Evolutionary conservation across 2,329 filamentous ascomycete genomes (phyloP), one percentile per base, ranked within the genome.

Genomic region (Parascedosporium putredinis): DNA sequence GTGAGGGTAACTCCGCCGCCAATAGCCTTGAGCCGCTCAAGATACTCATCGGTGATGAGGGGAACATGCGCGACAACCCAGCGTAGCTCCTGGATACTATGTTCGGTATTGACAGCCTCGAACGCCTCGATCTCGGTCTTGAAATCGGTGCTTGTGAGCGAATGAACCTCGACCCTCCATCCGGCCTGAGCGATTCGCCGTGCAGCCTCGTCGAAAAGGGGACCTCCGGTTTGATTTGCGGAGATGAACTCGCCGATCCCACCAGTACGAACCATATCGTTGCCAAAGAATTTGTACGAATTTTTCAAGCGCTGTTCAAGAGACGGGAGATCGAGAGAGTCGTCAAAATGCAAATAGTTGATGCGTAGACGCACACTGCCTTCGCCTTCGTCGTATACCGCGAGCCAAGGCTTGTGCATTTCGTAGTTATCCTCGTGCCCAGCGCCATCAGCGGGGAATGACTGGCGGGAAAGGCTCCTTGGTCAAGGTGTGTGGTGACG

Each of bases 81-180:
- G n/a, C 23, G 23, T 9, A 29, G 42, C n/a, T 25, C 22, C 8
- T 29, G 5, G 34, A 43, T 43, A 24, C 18, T 43, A 43, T 43
- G 18, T n/a, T 43, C 42, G 20, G 3, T 22, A 9, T 47, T 38
- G 24, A 42, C 23, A 16, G 20, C 8, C 36, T 51, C 29, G 25
- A 47, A 44, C 20, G 34, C 44, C 25, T 51, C 34, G 24, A 51
- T 51, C 16, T 51, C 34, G 10, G 18, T 24, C 22, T 25, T 45
- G 27, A 45, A 24, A 23, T 45, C 22, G 10, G 22, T 27, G 10
- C 22, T 29, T 16, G 20, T 27, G 4, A 44, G 40, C 10, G 42
- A 45, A 23, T 45, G 12, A 14, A 16, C 42, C 23, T 27, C 42
- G 12, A 20, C 42, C n/a, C 4, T 12, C 42, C 20, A 45, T 16